Evolutionary conservation across 352 stramenopile genomes (phyloP).

Genomic region (Globisporangium paddicum): DNA sequence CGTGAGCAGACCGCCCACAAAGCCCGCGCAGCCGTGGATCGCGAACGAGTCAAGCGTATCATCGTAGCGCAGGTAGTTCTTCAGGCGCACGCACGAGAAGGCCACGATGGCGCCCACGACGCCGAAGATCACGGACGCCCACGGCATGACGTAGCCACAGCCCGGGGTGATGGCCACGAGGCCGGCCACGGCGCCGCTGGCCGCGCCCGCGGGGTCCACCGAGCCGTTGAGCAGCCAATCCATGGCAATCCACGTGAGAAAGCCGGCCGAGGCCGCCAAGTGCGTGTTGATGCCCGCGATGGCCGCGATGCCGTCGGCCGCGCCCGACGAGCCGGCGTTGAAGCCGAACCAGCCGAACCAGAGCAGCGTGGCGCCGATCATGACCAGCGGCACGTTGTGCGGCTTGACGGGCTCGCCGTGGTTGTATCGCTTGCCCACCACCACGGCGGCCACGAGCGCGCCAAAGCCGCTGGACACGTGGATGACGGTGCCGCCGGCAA

Average conservation of each 20-base stretch:
- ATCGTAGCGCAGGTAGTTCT: constrained; percentile 68
- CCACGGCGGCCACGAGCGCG: constrained; percentile 57
- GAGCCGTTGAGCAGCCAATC: constrained; percentile 49
- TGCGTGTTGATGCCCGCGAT: constrained; percentile 75
- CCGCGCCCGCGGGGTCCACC: constrained; percentile 58
- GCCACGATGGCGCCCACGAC: constrained; percentile 47
- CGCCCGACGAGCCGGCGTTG: constrained; percentile 63
- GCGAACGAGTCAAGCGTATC: constrained; percentile 80
- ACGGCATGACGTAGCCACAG: constrained; percentile 68
- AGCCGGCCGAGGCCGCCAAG: constrained; percentile 49
- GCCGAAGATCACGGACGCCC: constrained; percentile 67
- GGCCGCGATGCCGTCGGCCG: constrained; percentile 57
- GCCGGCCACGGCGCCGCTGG: constrained; percentile 55
- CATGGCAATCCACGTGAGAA: constrained; percentile 63
- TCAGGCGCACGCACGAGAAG: constrained; percentile 55
- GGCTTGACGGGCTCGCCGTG: constrained; percentile 64
- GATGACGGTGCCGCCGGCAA: constrained; percentile 82
- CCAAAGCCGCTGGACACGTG: constrained; percentile 79
- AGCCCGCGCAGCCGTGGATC: constrained; percentile 63
- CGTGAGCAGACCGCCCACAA: constrained; percentile 58
- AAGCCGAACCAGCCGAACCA: constrained; percentile 90
- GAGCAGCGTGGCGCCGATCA: constrained; percentile 69
- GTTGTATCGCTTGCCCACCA: constrained; percentile 76
- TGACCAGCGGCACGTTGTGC: constrained; percentile 83
- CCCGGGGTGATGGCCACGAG: constrained; percentile 67